Evolutionary conservation across 257 asterid genomes (phyloP), one percentile per base, ranked within the genome.

Genomic region (Nicotiana sylvestris): DNA sequence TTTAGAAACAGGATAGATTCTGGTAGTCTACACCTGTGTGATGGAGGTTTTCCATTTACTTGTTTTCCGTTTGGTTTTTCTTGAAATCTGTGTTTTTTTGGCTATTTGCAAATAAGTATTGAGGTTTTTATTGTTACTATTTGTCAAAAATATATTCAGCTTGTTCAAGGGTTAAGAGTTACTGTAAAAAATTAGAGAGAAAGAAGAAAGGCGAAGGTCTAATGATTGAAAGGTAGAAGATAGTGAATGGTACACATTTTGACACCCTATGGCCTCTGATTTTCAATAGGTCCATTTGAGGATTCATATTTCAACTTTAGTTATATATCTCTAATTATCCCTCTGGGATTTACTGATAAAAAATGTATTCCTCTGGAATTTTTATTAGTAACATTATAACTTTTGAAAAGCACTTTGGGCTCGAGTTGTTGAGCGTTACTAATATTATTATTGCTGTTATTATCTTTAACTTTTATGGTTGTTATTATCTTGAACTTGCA

Each of bases 1-100:
- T 88, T 82, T 46, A 87, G 67, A 74, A 87, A 83, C 84, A 86
- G 92, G 84, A 86, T 91, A 33, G 91, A 90, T 61, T 91, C 93
- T 13, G 98, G 97, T 12, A 87, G 92, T 66, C 83, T 94, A 81
- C 91, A 86, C 46, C 72, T 94, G 82, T 94, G 98, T 57, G 86
- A 90, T 33, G 92, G 94, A 16, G 83, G 87, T 66, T 2, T 76
- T 60, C 90, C 92, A 15, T 62, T 83, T 21, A 78, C 92, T 2
- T 85, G 83, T 88, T 87, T 89, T 77, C 88, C 91, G 67, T 92
- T 91, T 74, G 85, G 91, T 67, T 85, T 86, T 15, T 69, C 84
- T 51, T 76, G 80, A 76, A 4, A 49, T 15, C 13, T 16, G 17
- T 17, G 64, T 2, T 25, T 46, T 51, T 16, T 33, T 3, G 10